Evolutionary conservation across 2,329 filamentous ascomycete genomes (phyloP).

Genomic region (Colletotrichum destructivum): DNA sequence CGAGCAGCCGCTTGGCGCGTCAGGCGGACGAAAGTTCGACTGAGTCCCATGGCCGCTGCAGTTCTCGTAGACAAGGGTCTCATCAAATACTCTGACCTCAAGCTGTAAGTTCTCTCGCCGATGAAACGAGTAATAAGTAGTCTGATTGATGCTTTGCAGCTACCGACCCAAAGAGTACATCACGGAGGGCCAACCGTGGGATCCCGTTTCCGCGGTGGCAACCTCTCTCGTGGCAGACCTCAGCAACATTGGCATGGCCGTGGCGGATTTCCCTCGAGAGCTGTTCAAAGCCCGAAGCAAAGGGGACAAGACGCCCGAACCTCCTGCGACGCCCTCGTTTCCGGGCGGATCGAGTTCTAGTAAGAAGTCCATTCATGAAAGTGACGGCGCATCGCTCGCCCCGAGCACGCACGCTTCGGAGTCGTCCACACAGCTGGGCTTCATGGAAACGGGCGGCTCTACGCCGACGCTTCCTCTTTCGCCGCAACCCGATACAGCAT

Average conservation of each 20-base stretch:
- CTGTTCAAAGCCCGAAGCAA: conserved; percentile 62
- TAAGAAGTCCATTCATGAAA: conserved; percentile 14
- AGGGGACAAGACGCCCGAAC: conserved; percentile 37
- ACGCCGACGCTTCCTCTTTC: conserved; percentile 30
- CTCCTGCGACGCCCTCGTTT: conserved; percentile 25
- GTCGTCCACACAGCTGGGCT: conserved; percentile 36
- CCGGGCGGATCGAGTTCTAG: conserved; percentile 21
- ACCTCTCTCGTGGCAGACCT: conserved; percentile 87
- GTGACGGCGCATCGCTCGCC: conserved; percentile 23
- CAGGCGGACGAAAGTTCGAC: conserved; percentile 74
- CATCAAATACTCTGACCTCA: conserved; percentile 79
- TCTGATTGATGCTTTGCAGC: conserved; percentile 48
- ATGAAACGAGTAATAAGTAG: no score
- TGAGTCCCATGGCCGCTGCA: conserved; percentile 82
- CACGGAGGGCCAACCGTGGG: conserved; percentile 83
- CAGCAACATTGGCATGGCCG: conserved; percentile 83
- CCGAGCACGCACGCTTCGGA: conserved; percentile 33
- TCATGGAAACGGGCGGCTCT: conserved; percentile 29
- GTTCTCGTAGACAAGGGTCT: conserved; percentile 76
- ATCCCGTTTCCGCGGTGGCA: conserved; percentile 84
- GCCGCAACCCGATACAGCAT: conserved; percentile 12
- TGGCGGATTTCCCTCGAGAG: conserved; percentile 79
- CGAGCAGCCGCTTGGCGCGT: conserved; percentile 83
- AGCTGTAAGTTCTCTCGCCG: conserved; percentile 69
- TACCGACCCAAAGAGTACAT: conserved; percentile 76